Evolutionary conservation across 371 early-diverging fungal genomes (phyloP).

Genomic region (Batrachochytrium dendrobatidis): DNA sequence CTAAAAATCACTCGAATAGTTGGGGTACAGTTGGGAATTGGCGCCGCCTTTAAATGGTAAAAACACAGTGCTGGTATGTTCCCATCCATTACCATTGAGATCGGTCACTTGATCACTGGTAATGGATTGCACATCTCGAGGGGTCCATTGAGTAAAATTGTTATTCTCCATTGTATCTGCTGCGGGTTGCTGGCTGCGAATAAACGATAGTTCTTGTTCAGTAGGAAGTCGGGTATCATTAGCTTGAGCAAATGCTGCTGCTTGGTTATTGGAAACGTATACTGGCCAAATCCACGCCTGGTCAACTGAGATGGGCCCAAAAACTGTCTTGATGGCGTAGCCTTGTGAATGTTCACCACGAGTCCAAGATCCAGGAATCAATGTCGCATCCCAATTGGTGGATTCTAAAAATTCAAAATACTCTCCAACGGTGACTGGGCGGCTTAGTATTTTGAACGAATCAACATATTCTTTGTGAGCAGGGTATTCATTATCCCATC

Average conservation of each 20-base stretch:
- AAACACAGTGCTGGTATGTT: constrained; percentile 25
- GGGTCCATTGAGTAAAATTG: constrained; percentile 25
- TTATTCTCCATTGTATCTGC: constrained; percentile 12
- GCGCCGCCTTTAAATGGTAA: too few species aligned
- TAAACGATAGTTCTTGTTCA: constrained; percentile 48
- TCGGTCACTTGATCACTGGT: not conserved
- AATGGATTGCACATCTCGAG: constrained; percentile 12
- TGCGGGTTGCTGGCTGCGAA: not conserved
- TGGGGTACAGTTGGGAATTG: too few species aligned
- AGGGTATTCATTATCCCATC: constrained; percentile 89
- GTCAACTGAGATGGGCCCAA: constrained; percentile 49
- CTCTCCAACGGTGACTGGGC: constrained; percentile 77
- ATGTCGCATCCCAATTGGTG: not conserved
- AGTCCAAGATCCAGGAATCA: constrained; percentile 45
- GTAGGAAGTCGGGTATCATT: constrained; percentile 54
- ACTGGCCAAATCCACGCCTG: constrained; percentile 68
- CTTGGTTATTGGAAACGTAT: constrained; percentile 60
- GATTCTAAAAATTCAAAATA: constrained; percentile 50
- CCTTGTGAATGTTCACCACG: too few species aligned
- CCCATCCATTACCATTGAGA: not conserved
- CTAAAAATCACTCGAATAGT: too few species aligned
- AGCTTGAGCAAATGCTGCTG: constrained; percentile 54
- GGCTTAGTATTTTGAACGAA: constrained; percentile 58
- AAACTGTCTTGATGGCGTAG: constrained; percentile 55
- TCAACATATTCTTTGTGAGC: constrained; percentile 28